Percentiles rank a stretch among this genome's conserved stretches.
phyloP scores from a whole-genome alignment of 108 stramenopile species.

The Asterionellopsis glacialis region DNA sequence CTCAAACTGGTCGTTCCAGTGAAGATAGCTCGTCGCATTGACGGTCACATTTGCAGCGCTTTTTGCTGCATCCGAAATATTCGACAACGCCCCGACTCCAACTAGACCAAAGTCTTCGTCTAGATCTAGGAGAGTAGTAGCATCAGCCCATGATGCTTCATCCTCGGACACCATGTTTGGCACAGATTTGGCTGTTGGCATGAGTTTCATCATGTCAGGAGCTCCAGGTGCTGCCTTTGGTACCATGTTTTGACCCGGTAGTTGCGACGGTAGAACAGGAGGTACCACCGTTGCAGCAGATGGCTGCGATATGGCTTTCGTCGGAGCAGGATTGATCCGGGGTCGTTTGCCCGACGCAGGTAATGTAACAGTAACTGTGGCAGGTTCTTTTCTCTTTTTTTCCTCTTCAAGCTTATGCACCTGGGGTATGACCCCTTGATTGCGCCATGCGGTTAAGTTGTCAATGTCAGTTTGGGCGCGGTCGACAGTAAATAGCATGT shows the following conservation, averaged over 20 bases:
- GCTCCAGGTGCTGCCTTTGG: neutral
- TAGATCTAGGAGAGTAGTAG: slow-evolving; percentile 4
- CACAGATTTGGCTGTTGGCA: neutral
- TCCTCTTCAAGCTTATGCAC: too few relatives aligned
- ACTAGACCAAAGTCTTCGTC: slow-evolving; percentile 45
- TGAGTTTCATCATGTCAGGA: neutral
- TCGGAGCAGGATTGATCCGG: too few relatives aligned
- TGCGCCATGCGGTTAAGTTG: too few relatives aligned
- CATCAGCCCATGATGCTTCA: slow-evolving; percentile 6
- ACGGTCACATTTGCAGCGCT: neutral
- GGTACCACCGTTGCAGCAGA: neutral
- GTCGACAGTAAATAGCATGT: slow-evolving; percentile 8
- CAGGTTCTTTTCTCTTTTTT: too few relatives aligned
- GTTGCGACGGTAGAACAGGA: neutral
- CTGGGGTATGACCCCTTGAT: too few relatives aligned
- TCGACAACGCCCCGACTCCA: slow-evolving; percentile 29
- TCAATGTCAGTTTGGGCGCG: neutral
- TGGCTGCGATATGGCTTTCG: neutral
- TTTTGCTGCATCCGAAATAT: neutral
- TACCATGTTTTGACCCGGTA: neutral
- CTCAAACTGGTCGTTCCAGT: neutral
- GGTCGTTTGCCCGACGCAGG: too few relatives aligned
- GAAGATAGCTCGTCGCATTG: neutral
- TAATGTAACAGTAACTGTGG: too few relatives aligned
- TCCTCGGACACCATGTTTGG: slow-evolving; percentile 8